Evolutionary conservation across 1,139 yeast species (phyloP).

Genomic region (Blastobotrys elegans): DNA sequence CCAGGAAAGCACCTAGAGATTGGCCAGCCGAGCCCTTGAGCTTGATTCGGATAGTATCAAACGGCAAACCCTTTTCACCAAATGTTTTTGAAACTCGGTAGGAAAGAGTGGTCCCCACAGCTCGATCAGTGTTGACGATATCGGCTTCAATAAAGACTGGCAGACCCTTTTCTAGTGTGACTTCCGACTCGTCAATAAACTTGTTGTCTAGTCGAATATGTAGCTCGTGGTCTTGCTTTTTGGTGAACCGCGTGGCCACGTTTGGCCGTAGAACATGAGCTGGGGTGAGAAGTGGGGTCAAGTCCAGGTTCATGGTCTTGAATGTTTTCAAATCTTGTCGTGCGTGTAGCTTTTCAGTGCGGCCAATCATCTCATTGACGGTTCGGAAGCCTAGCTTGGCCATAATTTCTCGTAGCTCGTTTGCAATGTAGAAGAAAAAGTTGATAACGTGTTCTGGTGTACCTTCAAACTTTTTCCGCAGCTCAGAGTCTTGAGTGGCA

Average conservation of each 20-base stretch:
- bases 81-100: conserved; percentile 89
- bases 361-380: conserved; percentile 96
- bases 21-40: conserved; percentile 95
- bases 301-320: conserved; percentile 86
- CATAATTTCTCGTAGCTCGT: conserved; percentile 89
- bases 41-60: conserved; percentile 92
- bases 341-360: conserved; percentile 82
- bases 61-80: conserved; percentile 92
- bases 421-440: conserved; percentile 91
- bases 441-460: conserved; percentile 98
- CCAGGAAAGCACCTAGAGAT: conserved; percentile 96
- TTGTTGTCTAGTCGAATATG: conserved; percentile 93
- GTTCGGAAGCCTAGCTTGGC: conserved; percentile 93
- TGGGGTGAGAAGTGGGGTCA: conserved; percentile 91
- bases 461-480: conserved; percentile 88
- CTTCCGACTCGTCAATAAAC: conserved; percentile 90
- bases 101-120: conserved; percentile 90
- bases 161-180: conserved; percentile 86
- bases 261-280: conserved; percentile 98
- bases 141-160: conserved; percentile 93
- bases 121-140: conserved; percentile 92
- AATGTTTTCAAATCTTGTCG: conserved; percentile 82
- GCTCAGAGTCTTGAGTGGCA: conserved; percentile 96
- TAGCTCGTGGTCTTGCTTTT: conserved; percentile 90
- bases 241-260: conserved; percentile 87